Base-by-base conservation (phyloP, 148 eudicot species). In the Pouteria glomerata region DNA sequence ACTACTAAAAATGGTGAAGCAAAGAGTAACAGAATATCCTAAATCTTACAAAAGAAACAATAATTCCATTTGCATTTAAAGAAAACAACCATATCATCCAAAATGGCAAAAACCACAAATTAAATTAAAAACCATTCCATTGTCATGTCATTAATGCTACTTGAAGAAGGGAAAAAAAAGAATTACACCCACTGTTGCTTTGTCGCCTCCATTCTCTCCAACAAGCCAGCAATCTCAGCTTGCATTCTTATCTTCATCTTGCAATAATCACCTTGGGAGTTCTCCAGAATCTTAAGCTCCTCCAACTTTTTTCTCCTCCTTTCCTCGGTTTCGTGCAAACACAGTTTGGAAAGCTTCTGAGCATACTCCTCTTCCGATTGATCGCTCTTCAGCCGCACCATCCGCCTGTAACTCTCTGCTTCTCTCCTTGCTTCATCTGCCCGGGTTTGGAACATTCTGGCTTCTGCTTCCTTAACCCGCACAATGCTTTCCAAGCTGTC, bases 341-440 rank as follows among this genome's bases (percentile, higher is more conserved):
- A 81, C 63, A 91, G 63, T 70, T 84, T 85, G 0, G 76, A 90
- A n/a, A 91, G 79, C 70, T 87, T 89, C 82, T 84, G 90, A 0
- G 82, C 74, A 21, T 92, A 92, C 73, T 91, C 95, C 68, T 83
- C 86, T 26, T 91, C 97, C 71, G 89, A 39, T 70, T 84, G 84
- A 73, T 89, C 89, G 4, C 72, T 80, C 74, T 80, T 81, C 48
- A 64, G 45, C 63, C 81, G 70, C 34, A 82, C 81, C 81, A 84
- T 73, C 26, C 81, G 76, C 55, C 76, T 74, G 67, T 81, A 87
- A 13, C 74, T 69, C 63, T 89, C 97, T 10, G 89, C 85, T 68
- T 91, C 97, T 56, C 87, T 85, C 35, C 89, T 71, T 7, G 97
- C 97, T 76, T 89, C 97, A 33, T 91, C 97, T 39, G 97, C 97